Base-by-base conservation (phyloP, 768 basidiomycete species). In the Leucosporidium scottii region DNA sequence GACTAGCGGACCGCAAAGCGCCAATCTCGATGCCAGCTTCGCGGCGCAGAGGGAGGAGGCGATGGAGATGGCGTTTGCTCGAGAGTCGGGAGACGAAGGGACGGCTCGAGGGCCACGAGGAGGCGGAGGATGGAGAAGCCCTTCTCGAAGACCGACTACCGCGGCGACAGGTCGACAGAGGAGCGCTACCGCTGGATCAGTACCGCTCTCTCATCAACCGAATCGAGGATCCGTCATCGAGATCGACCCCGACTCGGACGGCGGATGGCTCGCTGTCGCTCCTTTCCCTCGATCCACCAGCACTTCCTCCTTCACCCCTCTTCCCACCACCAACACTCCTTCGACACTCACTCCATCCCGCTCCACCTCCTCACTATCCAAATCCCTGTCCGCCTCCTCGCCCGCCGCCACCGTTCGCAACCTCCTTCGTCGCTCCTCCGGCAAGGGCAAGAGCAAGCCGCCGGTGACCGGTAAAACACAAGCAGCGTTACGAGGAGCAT, bases 181-280 rank as follows among this genome's bases (percentile, higher is more conserved):
- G 7, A 65, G 63, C 64, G 64, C 61, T 0, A 64, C 70, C n/a
- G 39, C 68, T 50, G 44, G 53, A 39, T 51, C 27, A 8, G 36
- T 44, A 13, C 44, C 55, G 61, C 18, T 31, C 9, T 8, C 21
- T 20, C 3, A 13, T 20, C 15, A 23, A 18, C 8, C n/a, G 59
- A 62, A 21, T 12, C 44, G 28, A 13, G 69, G 69, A 0, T 17
- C 61, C 9, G 69, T 71, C 56, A 25, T 65, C 57, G 64, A 68
- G 27, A 0, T 71, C 48, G 65, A 65, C 28, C 2, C 34, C 4
- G 70, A 64, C 23, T 71, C 39, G 39, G 39, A 44, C 15, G 39
- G 39, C 39, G 39, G 39, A 44, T 44, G 70, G 70, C 58, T 71
- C 64, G 67, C 67, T 27, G 62, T 71, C 49, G 61, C 68, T 0